Evolutionary conservation across 306 rosid species (phyloP).

Genomic region (Prosopis cineraria): DNA sequence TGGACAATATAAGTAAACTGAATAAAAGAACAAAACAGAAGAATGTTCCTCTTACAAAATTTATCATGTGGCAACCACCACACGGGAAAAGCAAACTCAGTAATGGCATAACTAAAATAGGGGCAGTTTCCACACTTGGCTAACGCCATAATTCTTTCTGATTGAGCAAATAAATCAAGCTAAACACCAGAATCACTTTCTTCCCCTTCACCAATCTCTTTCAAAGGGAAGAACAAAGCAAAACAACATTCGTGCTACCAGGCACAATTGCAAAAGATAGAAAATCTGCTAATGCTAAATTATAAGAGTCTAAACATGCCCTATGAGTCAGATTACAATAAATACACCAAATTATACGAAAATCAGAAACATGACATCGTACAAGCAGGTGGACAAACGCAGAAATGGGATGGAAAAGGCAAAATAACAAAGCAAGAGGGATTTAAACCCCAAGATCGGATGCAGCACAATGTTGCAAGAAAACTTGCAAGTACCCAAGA

Average conservation of each 20-base stretch:
- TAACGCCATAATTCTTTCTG: slow-evolving; percentile 3
- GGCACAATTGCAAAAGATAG: neutral
- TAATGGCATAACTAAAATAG: neutral
- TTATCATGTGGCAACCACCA: neutral
- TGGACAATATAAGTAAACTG: slow-evolving; percentile 1
- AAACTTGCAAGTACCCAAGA: neutral
- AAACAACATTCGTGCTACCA: neutral
- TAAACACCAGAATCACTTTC: slow-evolving; percentile 4
- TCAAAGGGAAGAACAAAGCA: neutral
- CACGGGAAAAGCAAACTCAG: neutral
- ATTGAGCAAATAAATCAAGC: neutral
- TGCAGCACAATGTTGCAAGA: neutral
- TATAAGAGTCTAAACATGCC: neutral
- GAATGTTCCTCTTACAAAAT: neutral
- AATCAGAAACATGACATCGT: neutral
- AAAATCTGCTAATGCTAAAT: neutral
- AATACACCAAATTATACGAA: neutral
- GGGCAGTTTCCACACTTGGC: neutral
- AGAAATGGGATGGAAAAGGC: neutral
- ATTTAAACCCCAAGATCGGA: neutral
- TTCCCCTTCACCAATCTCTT: neutral
- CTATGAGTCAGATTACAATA: neutral
- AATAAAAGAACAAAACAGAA: neutral
- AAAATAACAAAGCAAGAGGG: neutral
- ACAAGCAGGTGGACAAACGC: neutral